Percentiles rank a stretch among this genome's conserved stretches.
Evolutionary conservation across 2,329 filamentous ascomycete genomes (phyloP).

Genomic region (Exophiala sp.): DNA sequence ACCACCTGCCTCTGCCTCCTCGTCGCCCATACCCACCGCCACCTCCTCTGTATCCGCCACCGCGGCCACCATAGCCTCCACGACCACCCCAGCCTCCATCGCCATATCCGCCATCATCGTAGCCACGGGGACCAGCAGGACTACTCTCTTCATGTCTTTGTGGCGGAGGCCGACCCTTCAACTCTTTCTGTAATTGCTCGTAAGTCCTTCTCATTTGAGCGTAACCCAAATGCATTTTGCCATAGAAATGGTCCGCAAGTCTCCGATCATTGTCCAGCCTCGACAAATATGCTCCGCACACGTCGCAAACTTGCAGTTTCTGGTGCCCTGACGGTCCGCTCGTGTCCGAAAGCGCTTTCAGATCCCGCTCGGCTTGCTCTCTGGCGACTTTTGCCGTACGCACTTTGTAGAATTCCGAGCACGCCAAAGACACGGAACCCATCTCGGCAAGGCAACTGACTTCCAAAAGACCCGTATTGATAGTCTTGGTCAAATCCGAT

Average conservation of each 20-base stretch:
- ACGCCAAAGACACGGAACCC: conserved; percentile 73
- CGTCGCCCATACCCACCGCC: conserved; percentile 33
- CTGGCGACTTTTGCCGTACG: conserved; percentile 77
- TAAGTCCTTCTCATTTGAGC: conserved; percentile 96
- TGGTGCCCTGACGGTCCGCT: conserved; percentile 91
- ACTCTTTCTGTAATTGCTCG: conserved; percentile 79
- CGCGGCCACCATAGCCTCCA: conserved; percentile 49
- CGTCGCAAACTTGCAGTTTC: conserved; percentile 97
- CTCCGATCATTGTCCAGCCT: conserved; percentile 90
- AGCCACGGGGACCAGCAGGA: conserved; percentile 39
- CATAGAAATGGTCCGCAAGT: conserved; percentile 95
- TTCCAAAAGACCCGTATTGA: conserved; percentile 79
- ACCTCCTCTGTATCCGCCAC: conserved; percentile 41
- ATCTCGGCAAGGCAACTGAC: conserved; percentile 80
- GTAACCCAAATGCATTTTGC: conserved; percentile 98
- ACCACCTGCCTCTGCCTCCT: conserved; percentile 25
- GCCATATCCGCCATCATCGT: conserved; percentile 50
- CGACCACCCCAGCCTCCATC: conserved; percentile 49
- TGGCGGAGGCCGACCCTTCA: conserved; percentile 67
- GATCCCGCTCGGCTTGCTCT: conserved; percentile 76
- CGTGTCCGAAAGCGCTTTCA: conserved; percentile 88
- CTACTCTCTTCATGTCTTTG: conserved; percentile 42
- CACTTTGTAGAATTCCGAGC: conserved; percentile 85
- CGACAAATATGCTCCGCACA: conserved; percentile 91
- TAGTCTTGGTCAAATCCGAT: conserved; percentile 70